These are phyloP conservation scores for Ceratobasidium sp. DNA, from an alignment of 1,284 basidiomycete species.

Conservation along the genomic window DNA sequence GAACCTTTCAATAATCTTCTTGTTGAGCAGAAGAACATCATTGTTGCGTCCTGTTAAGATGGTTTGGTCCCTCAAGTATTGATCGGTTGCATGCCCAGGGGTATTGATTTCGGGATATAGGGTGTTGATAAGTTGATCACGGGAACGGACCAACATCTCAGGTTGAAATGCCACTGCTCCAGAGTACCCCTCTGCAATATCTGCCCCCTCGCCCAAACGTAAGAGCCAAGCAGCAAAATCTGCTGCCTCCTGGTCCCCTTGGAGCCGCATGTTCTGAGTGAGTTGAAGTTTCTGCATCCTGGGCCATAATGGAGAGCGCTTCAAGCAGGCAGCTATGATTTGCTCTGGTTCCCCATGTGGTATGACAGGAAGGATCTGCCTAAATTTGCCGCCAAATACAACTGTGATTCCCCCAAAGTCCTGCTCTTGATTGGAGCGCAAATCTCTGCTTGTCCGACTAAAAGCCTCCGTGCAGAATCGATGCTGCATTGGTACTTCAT, in stretches of 20 bases:
- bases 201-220: constrained; percentile 56
- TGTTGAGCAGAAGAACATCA: constrained; percentile 55
- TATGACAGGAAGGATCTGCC: constrained; percentile 58
- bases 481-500: constrained; percentile 57
- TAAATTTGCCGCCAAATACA: constrained; percentile 59
- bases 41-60: constrained; percentile 56
- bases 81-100: background rate
- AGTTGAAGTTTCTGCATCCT: constrained; percentile 52
- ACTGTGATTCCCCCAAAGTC: constrained; percentile 58
- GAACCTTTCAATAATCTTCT: constrained; percentile 51
- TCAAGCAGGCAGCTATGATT: constrained; percentile 55
- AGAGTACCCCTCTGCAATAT: constrained; percentile 41
- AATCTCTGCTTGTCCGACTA: constrained; percentile 53
- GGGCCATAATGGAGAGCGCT: constrained; percentile 55
- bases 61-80: constrained; percentile 55
- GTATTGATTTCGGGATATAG: constrained; percentile 53
- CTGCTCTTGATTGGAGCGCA: constrained; percentile 46
- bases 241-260: constrained; percentile 47
- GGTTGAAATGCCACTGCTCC: constrained; percentile 51
- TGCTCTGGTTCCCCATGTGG: constrained; percentile 53
- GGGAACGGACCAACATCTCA: constrained; percentile 49
- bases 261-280: constrained; percentile 56
- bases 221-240: constrained; percentile 58
- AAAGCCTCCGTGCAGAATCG: constrained; percentile 53
- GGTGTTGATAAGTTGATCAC: constrained; percentile 51